Evolutionary conservation across 495 filamentous ascomycete species (phyloP).

Genomic region (Penicillium longicatenatum): DNA sequence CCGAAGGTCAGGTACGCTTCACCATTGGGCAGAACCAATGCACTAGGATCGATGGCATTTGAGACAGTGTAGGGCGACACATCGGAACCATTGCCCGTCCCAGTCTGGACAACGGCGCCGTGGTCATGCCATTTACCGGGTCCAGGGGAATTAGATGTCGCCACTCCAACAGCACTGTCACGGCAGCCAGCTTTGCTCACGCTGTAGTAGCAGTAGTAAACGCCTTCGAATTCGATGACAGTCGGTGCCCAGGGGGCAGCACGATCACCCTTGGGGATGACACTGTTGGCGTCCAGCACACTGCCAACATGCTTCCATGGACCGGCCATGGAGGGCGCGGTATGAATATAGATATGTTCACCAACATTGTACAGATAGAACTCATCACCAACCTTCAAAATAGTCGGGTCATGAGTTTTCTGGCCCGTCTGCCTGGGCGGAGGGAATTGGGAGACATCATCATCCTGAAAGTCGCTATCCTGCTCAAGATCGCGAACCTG

Average conservation of each 20-base stretch:
- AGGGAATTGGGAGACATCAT: conserved; percentile 23
- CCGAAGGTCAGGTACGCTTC: conserved; percentile 65
- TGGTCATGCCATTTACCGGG: conserved; percentile 59
- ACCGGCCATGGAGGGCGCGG: conserved; percentile 39
- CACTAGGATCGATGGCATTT: conserved; percentile 74
- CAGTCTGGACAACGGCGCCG: conserved; percentile 44
- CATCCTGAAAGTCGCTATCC: conserved; percentile 10
- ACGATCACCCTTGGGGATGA: conserved; percentile 45
- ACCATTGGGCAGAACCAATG: conserved; percentile 49
- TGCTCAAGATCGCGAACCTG: conserved; percentile 5
- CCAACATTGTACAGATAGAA: conserved; percentile 45
- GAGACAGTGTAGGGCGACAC: conserved; percentile 54
- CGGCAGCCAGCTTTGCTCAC: conserved; percentile 69
- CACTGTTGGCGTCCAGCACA: conserved; percentile 37
- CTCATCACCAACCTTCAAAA: conserved; percentile 32
- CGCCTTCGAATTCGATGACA: conserved; percentile 52
- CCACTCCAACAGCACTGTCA: conserved; percentile 69
- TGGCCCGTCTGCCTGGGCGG: conserved; percentile 36
- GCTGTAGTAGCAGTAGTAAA: conserved; percentile 75
- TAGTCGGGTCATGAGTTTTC: conserved; percentile 44
- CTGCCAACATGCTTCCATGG: conserved; percentile 43
- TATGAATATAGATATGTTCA: conserved; percentile 36
- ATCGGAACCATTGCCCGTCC: conserved; percentile 42
- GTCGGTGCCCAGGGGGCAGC: conserved; percentile 61
- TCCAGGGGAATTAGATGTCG: conserved; percentile 63